Conservation (phyloP, 169 alveolate genomes). For the Plasmodium ovale region DNA sequence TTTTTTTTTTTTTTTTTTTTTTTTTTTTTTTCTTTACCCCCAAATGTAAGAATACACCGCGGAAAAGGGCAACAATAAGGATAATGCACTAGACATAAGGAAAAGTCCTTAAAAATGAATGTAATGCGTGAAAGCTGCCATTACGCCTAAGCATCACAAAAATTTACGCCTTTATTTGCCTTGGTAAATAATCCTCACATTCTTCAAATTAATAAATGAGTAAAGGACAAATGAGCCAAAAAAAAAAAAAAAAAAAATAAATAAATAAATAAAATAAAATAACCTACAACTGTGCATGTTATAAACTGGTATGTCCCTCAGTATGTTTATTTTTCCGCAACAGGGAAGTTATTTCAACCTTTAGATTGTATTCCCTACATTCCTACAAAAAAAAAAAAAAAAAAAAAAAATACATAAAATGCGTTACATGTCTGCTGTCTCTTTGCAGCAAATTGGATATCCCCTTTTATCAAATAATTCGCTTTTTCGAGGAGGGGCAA, state of each 20-base stretch:
- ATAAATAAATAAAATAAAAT: neutral
- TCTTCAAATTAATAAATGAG: no score
- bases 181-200: no score
- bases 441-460: neutral
- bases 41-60: neutral
- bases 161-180: no score
- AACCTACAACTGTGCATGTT: no score
- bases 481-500: neutral
- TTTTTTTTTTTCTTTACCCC: neutral
- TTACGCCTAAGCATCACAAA: no score
- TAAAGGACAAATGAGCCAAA: neutral
- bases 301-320: no score
- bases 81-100: neutral
- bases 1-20: neutral
- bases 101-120: no score
- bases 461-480: neutral
- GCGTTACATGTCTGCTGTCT: neutral
- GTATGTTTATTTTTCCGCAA: no score
- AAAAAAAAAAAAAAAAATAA: constrained; percentile 16
- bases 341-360: no score
- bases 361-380: no score
- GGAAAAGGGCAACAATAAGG: neutral
- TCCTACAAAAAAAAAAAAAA: no score
- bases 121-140: no score
- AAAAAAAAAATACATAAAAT: neutral